A percentile compares a stretch with the other conserved stretches of the same genome.
phyloP scores from a whole-genome alignment of 2,329 filamentous ascomycete species.

The Curvularia lunata region DNA sequence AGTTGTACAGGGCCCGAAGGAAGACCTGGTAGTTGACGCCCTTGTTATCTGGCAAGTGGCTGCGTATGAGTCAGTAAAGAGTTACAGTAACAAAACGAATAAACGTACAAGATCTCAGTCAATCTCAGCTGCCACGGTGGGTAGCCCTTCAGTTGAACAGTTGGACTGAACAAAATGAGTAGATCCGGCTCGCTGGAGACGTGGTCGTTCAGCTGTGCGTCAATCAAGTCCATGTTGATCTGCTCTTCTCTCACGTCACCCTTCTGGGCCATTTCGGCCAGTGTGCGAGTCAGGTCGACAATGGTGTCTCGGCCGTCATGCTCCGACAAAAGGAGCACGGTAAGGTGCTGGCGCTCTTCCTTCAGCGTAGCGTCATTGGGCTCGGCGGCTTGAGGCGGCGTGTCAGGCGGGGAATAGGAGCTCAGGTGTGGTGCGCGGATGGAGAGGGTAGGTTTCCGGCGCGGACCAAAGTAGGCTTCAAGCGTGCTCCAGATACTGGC shows the following conservation, averaged over 20 bases:
- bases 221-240: slow-evolving; percentile 83
- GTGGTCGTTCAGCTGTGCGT: slow-evolving; percentile 79
- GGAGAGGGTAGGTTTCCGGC: slow-evolving; percentile 70
- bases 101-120: slow-evolving; percentile 84
- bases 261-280: slow-evolving; percentile 93
- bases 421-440: slow-evolving; percentile 74
- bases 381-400: slow-evolving; percentile 46
- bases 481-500: slow-evolving; percentile 79
- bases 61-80: slow-evolving; percentile 26
- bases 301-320: slow-evolving; percentile 92
- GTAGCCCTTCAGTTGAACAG: slow-evolving; percentile 85
- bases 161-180: slow-evolving; percentile 83
- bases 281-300: slow-evolving; percentile 91
- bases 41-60: slow-evolving; percentile 70
- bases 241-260: slow-evolving; percentile 81
- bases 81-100: background rate
- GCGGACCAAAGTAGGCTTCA: slow-evolving; percentile 81
- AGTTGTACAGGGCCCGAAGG: slow-evolving; percentile 81
- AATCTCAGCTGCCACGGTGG: slow-evolving; percentile 95
- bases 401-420: slow-evolving; percentile 59
- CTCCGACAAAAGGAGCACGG: slow-evolving; percentile 79
- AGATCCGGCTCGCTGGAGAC: slow-evolving; percentile 91
- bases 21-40: slow-evolving; percentile 95
- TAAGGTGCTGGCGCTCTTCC: slow-evolving; percentile 53
- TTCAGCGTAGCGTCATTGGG: slow-evolving; percentile 48